Base-by-base conservation (phyloP, 192 early-diverging fungal genomes). In the Coemansia sp. region DNA sequence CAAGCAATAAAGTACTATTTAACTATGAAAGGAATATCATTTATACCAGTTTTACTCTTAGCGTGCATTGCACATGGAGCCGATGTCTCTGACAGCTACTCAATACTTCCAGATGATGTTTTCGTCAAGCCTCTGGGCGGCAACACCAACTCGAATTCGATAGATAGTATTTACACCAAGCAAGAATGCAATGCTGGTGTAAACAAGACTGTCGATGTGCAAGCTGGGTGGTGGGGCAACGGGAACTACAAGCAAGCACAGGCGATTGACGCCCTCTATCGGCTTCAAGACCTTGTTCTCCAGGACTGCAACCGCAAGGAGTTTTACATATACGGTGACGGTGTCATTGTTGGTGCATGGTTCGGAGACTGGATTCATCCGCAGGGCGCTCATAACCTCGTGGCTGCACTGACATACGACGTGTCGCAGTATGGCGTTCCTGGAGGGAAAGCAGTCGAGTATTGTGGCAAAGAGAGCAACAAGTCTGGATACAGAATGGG, bases 161-260 rank as follows among this genome's bases (percentile, higher is more conserved):
- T 48, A 13, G 45, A 48, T 8, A 8, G 23, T 0, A 8, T 48
- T 13, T 48, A 48, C 22, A 25, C 20, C 9, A 25, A 27, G 23
- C 22, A 48, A 48, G 22, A 48, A 13, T 48, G 45, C 22, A 48
- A 25, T 23, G 45, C 45, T 6, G 45, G 45, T 3, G 23, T 13
- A 5, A 8, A 10, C 20, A 48, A 25, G 23, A 48, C 8, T 2
- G 45, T 23, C 22, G 45, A 48, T 25, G 45, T 48, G 22, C 45
- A 48, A 10, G 45, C 45, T 11, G 45, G 45, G 25, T 48, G 45
- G 45, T 48, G 45, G 45, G 45, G 45, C 45, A 48, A 48, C 45
- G 45, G 45, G 23, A 48, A 48, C 23, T 48, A 25, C 7, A 48
- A 48, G 23, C 45, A 15, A 25, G 9, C 45, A 11, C 22, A 48